A percentile compares a stretch with the other conserved stretches of the same genome.
These are phyloP conservation scores for Hypsizygus marmoreus DNA, from an alignment of 768 basidiomycete species.

Conservation along the genomic window DNA sequence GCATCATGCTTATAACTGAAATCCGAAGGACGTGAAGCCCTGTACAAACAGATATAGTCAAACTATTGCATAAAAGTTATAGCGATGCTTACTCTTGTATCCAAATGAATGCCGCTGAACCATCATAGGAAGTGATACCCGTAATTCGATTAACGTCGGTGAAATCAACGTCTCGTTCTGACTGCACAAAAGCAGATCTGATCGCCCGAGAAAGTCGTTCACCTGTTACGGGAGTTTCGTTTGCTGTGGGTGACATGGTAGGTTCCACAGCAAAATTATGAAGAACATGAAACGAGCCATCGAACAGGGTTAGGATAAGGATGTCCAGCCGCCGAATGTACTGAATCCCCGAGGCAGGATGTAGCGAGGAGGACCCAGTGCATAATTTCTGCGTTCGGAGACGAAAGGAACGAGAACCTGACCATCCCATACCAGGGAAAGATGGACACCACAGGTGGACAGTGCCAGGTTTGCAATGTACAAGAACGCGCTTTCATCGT, in stretches of 20 bases:
- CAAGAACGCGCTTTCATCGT: constrained; percentile 51
- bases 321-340: constrained; percentile 53
- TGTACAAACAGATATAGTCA: constrained; percentile 24
- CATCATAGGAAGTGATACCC: constrained; percentile 63
- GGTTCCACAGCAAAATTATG: constrained; percentile 52
- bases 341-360: constrained; percentile 59
- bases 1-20: constrained; percentile 85
- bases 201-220: constrained; percentile 49
- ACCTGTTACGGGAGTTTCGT: constrained; percentile 31
- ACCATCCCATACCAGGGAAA: constrained; percentile 39
- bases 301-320: constrained; percentile 60
- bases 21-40: constrained; percentile 63
- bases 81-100: constrained; percentile 64
- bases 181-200: constrained; percentile 50
- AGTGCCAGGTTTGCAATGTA: constrained; percentile 59
- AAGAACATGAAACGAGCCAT: constrained; percentile 71
- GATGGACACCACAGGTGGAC: constrained; percentile 57
- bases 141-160: constrained; percentile 61
- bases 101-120: constrained; percentile 58
- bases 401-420: constrained; percentile 45
- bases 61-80: not conserved
- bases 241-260: constrained; percentile 31
- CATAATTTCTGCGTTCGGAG: constrained; percentile 53
- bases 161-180: constrained; percentile 42
- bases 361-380: constrained; percentile 58